A percentile compares a stretch with the other conserved stretches of the same genome.
Conservation (phyloP, 2,329 filamentous ascomycete species). For the Camillea tinctor region DNA sequence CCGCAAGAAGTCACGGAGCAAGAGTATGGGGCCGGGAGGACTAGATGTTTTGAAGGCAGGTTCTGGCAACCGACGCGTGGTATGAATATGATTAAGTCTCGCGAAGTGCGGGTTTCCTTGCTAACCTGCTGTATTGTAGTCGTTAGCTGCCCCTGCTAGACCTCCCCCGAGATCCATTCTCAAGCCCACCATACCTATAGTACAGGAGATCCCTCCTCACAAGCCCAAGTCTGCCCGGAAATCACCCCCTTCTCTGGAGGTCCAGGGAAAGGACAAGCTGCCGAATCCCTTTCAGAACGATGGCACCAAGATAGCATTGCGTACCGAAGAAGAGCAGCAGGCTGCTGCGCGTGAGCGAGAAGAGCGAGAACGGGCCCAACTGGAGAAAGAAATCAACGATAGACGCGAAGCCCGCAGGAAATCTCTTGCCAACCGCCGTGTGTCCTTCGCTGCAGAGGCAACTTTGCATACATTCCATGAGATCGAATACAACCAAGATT, state of each 20-base stretch:
- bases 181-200: constrained; percentile 71
- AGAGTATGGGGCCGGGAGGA: constrained; percentile 92
- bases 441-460: constrained; percentile 95
- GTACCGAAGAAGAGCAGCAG: constrained; percentile 70
- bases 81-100: constrained; percentile 40
- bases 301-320: constrained; percentile 60
- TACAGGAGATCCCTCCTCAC: constrained; percentile 65
- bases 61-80: constrained; percentile 76
- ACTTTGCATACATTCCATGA: constrained; percentile 97
- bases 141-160: constrained; percentile 51
- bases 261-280: constrained; percentile 40
- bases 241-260: constrained; percentile 39
- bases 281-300: constrained; percentile 46
- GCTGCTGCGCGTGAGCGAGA: constrained; percentile 68
- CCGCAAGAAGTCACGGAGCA: constrained; percentile 78
- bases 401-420: constrained; percentile 87
- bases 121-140: constrained; percentile 40
- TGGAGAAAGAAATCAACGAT: constrained; percentile 63
- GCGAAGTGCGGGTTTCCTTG: constrained; percentile 1
- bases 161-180: constrained; percentile 68
- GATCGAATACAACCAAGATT: constrained; percentile 84
- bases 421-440: constrained; percentile 86
- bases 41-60: constrained; percentile 76
- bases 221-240: constrained; percentile 58
- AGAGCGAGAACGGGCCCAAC: constrained; percentile 59